Conservation (phyloP, 331 rosid species). For the Cydonia oblonga region DNA sequence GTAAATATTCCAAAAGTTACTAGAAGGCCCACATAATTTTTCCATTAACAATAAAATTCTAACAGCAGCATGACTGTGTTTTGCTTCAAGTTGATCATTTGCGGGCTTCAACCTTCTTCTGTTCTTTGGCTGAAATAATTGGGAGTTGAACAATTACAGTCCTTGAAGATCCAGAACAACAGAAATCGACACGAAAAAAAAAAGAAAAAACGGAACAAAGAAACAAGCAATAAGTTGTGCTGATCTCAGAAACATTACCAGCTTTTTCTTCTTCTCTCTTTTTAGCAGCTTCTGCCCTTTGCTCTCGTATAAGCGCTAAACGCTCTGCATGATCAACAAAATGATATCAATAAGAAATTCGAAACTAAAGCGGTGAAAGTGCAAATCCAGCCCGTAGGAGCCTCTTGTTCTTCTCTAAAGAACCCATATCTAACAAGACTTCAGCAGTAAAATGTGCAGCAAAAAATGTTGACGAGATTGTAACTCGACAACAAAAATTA, state of each 20-base stretch:
- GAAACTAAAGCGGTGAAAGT: background rate
- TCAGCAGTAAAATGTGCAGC: background rate
- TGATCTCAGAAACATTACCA: conserved; percentile 13
- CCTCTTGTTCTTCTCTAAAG: background rate
- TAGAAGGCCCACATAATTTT: background rate
- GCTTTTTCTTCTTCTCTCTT: conserved; percentile 45
- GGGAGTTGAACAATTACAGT: background rate
- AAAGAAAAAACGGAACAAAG: background rate
- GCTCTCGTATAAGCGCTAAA: conserved; percentile 41
- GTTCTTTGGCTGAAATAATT: conserved; percentile 38
- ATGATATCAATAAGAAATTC: background rate
- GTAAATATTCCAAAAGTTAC: background rate
- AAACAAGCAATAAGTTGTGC: background rate
- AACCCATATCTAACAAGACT: background rate
- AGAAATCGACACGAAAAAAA: background rate
- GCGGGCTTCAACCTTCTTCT: conserved; percentile 45
- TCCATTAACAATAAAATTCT: background rate
- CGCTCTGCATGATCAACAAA: conserved; percentile 31
- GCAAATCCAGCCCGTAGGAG: background rate
- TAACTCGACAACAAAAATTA: too few species aligned
- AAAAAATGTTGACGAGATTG: background rate
- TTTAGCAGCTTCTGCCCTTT: conserved; percentile 52
- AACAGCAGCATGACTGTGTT: conserved; percentile 4
- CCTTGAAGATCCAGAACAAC: background rate
- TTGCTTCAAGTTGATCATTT: conserved; percentile 13